Conservation (phyloP, 176 grass and related monocot species). For the Phragmites australis region DNA sequence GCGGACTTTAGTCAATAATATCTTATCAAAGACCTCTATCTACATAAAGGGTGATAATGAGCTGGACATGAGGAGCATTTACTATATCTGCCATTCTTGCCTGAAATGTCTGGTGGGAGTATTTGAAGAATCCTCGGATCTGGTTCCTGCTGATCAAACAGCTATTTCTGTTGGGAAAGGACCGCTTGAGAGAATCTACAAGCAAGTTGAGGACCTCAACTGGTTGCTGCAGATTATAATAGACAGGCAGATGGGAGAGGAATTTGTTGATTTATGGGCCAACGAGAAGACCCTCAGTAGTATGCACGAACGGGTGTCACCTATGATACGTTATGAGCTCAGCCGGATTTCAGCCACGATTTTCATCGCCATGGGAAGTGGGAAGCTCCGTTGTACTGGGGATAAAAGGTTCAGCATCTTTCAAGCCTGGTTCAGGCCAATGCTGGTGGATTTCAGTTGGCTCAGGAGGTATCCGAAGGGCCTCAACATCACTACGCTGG, state of each 20-base stretch:
- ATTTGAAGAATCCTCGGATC: slow-evolving; percentile 61
- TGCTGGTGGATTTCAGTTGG: slow-evolving; percentile 84
- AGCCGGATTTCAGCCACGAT: slow-evolving; percentile 75
- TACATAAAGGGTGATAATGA: slow-evolving; percentile 58
- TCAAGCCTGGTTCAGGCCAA: slow-evolving; percentile 77
- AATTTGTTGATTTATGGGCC: slow-evolving; percentile 73
- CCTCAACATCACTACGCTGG: slow-evolving; percentile 58
- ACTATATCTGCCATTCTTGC: slow-evolving; percentile 66
- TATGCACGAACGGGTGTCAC: slow-evolving; percentile 59
- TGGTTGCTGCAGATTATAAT: slow-evolving; percentile 81
- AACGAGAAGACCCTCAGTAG: slow-evolving; percentile 50
- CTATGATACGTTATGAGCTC: slow-evolving; percentile 72
- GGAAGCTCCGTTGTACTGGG: slow-evolving; percentile 64
- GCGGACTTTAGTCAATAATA: slow-evolving; percentile 58
- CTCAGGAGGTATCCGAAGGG: slow-evolving; percentile 75
- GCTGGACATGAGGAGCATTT: slow-evolving; percentile 62
- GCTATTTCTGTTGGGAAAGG: slow-evolving; percentile 45
- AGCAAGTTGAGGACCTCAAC: slow-evolving; percentile 74
- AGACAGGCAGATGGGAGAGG: slow-evolving; percentile 77
- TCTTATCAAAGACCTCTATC: slow-evolving; percentile 66
- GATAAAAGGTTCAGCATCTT: slow-evolving; percentile 54
- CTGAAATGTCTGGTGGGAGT: slow-evolving; percentile 70
- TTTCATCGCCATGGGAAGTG: slow-evolving; percentile 70
- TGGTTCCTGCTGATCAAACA: slow-evolving; percentile 31
- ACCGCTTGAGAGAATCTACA: slow-evolving; percentile 60